Conservation (phyloP, 73 alveolate species). For the Uronychia binucleata region DNA sequence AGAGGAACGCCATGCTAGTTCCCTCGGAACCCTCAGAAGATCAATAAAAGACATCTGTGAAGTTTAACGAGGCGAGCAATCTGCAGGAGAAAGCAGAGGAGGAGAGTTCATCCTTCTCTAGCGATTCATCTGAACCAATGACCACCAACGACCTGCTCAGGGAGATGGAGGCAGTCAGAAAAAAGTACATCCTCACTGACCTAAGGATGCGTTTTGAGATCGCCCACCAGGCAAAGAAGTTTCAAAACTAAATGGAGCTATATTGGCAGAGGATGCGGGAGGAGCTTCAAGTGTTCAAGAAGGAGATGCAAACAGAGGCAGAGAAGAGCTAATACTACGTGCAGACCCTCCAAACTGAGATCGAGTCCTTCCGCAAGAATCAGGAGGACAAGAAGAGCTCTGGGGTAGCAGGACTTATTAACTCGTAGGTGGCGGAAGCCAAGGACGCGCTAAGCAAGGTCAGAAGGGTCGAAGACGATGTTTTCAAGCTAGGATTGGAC, state of each 20-base stretch:
- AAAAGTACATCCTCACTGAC: no score
- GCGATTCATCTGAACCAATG: not conserved
- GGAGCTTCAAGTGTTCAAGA: not conserved
- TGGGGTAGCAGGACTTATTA: not conserved
- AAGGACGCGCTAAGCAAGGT: not conserved
- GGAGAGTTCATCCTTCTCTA: not conserved
- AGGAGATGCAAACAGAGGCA: not conserved
- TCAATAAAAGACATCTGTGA: not conserved
- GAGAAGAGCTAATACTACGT: not conserved
- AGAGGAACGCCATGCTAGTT: not conserved
- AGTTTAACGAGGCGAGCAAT: not conserved
- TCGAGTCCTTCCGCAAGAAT: not conserved
- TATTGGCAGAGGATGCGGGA: not conserved
- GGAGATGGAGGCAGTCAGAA: not conserved
- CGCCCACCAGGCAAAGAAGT: not conserved
- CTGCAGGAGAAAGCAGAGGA: no score
- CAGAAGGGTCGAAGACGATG: not conserved
- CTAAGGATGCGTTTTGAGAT: not conserved
- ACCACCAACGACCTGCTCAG: not conserved
- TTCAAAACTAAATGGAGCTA: not conserved
- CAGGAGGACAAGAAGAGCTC: not conserved
- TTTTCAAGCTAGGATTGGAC: not conserved
- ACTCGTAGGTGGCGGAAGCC: not conserved
- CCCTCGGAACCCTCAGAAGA: not conserved
- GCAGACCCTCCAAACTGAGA: not conserved